Base-by-base conservation (phyloP, 2,329 filamentous ascomycete genomes). In the Orbilia javanica region DNA sequence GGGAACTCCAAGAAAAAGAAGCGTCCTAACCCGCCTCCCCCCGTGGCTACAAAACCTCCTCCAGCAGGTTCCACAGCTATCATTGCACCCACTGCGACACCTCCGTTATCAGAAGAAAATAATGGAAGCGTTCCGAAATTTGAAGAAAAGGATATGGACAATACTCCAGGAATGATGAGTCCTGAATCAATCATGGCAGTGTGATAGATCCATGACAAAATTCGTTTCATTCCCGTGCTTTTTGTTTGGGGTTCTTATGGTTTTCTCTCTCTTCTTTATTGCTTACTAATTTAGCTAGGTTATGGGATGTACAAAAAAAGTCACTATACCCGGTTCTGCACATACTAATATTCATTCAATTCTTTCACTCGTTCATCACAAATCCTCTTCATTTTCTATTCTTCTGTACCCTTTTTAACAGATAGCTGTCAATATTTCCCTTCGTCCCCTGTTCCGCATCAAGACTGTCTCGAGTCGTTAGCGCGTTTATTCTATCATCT, bases 1-100 rank as follows among this genome's bases (percentile, higher is more conserved):
- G 92, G 92, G 34, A 89, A 93, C 80, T 92, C 93, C 71, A 94
- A 94, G 86, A 96, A 95, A 85, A 94, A 93, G 86, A 93, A 94
- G 86, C 95, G 95, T 86, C 85, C 89, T 84, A 91, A 90, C 84
- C 91, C 85, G 75, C 89, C 85, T 82, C 88, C 79, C 29, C 74
- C 79, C n/a, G 74, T 78, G 15, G 11, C 87, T 22, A 87, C 87
- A 4, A 86, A 87, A 70, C 86, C 85, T 52, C 85, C 84, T 79
- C 75, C 77, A 72, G 82, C 85, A 79, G 81, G 79, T 64, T 74
- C 81, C 71, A 83, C 79, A 81, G 82, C n/a, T 78, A 79, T 66
- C 81, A 83, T 78, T 36, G 74, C 74, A 36, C 74, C 74, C 7
- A 78, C 67, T 25, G 74, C 74, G 36, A 78, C 74, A 1, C 74